Evolutionary conservation across 2,329 filamentous ascomycete genomes (phyloP).

Genomic region (Stagonosporopsis tanaceti): DNA sequence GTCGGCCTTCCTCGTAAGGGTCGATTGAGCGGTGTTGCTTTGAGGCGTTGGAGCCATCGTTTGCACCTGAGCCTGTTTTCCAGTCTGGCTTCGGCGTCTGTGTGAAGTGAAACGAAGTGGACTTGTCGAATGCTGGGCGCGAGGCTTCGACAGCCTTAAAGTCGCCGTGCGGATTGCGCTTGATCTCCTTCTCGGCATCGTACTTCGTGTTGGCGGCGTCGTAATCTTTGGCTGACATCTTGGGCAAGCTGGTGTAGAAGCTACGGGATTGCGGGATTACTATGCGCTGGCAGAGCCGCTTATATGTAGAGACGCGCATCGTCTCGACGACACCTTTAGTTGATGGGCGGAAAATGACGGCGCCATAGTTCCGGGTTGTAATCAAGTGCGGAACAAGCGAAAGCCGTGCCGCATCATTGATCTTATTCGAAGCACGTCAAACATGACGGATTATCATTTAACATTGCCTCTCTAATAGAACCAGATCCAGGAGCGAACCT

Average conservation of each 20-base stretch:
- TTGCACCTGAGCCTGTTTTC: conserved; percentile 72
- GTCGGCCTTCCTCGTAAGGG: conserved; percentile 75
- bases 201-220: conserved; percentile 38
- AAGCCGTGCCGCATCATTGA: conserved; percentile 6
- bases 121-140: conserved; percentile 67
- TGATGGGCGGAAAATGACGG: conserved; percentile 24
- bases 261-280: neutral
- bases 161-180: conserved; percentile 75
- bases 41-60: conserved; percentile 60
- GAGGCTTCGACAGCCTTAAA: conserved; percentile 76
- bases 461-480: neutral
- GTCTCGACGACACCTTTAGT: conserved; percentile 1
- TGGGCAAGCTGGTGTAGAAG: conserved; percentile 1
- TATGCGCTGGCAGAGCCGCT: conserved; percentile 3
- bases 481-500: too few relatives aligned
- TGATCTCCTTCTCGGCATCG: conserved; percentile 57
- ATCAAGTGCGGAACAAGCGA: conserved; percentile 13
- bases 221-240: conserved; percentile 11
- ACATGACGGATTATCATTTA: too few relatives aligned
- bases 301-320: neutral
- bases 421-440: neutral
- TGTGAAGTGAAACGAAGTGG: conserved; percentile 62
- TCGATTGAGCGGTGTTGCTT: conserved; percentile 79
- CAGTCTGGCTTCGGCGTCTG: conserved; percentile 72
- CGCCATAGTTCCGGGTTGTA: conserved; percentile 28